Base-by-base conservation (phyloP, 352 stramenopile genomes). In the Globisporangium camurandrum region DNA sequence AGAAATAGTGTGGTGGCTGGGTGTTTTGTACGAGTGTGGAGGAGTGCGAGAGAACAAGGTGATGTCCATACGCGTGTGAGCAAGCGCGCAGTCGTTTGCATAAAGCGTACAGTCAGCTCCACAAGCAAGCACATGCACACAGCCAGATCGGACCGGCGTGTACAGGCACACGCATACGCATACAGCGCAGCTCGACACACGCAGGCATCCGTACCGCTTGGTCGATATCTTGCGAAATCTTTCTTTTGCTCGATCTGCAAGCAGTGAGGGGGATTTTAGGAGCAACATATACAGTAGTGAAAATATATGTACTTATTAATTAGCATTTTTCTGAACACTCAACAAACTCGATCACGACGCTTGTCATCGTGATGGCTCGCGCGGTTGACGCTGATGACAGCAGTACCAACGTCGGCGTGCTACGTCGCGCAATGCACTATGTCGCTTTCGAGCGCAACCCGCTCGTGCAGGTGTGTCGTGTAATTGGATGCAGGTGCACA, bases 401-500 rank as follows among this genome's bases (percentile, higher is more conserved):
- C 16, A 22, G 28, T 14, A 16, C 34, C 10, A 33, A 44, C 63
- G 46, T 46, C 37, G 51, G 56, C 19, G 42, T 41, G 20, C 39
- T 79, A 16, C 44, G 48, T 26, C 69, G 73, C 34, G 44, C 71
- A 46, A 64, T 62, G 43, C 58, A 77, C 57, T 90, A 88, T 55
- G 65, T 86, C 50, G 52, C 84, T 53, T 84, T 68, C 38, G 59
- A 86, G 61, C 55, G 65, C 36, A 90, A 90, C 53, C 75, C 78
- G 24, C 48, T 90, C 43, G 71, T 86, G 17, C 75, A 86, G 67
- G 78, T 86, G 31, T 16, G 38, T 23, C 17, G 20, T 24, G 16
- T 59, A 26, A 36, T 20, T 45, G 4, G 45, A 19, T 24, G 24
- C 23, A 4, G 3, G 14, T 57, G 16, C 24, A 36, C 33, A n/a